These are phyloP conservation scores for Phaseolus coccineus DNA, from an alignment of 331 rosid genomes.

Conservation along the genomic window DNA sequence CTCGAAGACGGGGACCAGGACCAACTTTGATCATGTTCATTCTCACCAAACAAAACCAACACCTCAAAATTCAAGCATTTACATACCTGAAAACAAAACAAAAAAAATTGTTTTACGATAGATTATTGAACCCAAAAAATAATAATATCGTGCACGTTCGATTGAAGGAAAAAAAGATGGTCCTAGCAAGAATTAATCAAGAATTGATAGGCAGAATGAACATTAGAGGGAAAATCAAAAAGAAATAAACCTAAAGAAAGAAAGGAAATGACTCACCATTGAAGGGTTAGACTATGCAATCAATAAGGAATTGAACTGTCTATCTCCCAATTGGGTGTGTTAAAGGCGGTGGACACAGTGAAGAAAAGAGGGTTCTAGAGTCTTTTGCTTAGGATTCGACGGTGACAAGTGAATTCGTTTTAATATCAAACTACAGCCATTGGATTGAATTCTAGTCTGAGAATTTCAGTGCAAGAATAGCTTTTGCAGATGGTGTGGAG, in stretches of 20 bases:
- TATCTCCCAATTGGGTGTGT: background rate
- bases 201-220: background rate
- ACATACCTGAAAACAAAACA: background rate
- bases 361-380: background rate
- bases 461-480: background rate
- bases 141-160: too few relatives aligned
- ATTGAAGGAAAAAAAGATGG: too few relatives aligned
- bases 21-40: constrained; percentile 49
- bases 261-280: background rate
- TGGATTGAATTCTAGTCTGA: background rate
- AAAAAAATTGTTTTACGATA: too few relatives aligned
- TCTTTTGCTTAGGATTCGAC: background rate
- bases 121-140: too few relatives aligned
- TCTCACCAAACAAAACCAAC: constrained; percentile 12
- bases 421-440: background rate
- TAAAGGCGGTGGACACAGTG: background rate
- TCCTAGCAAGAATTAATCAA: too few relatives aligned
- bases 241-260: background rate
- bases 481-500: background rate
- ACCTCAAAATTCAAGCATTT: constrained; percentile 31
- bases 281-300: background rate
- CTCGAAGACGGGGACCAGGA: constrained; percentile 37
- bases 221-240: background rate
- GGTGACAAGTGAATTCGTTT: background rate
- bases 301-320: background rate